phyloP scores from a whole-genome alignment of 352 stramenopile genomes.

The Paralagenidium karlingii region DNA sequence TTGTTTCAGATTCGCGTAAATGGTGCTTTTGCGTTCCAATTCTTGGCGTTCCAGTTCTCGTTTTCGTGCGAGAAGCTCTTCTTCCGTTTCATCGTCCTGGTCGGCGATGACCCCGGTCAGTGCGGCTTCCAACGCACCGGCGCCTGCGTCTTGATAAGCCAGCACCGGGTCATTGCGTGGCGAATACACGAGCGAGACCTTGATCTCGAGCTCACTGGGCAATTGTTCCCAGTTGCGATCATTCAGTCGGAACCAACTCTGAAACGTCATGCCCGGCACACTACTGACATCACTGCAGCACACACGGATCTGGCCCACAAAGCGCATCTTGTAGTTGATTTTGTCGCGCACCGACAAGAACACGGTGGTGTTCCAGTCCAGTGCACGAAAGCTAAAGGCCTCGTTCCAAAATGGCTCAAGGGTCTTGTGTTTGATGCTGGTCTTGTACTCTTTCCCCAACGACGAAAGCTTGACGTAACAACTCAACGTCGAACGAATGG shows the following conservation, averaged over 20 bases:
- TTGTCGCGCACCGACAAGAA: conserved; percentile 57
- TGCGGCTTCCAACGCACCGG: conserved; percentile 7
- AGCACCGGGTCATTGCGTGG: conserved; percentile 48
- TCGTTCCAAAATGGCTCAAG: conserved; percentile 64
- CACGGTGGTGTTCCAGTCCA: conserved; percentile 50
- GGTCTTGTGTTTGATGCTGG: conserved; percentile 44
- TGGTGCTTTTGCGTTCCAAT: conserved; percentile 21
- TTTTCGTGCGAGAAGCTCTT: conserved; percentile 22
- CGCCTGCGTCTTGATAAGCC: neutral
- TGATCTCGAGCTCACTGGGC: conserved; percentile 35
- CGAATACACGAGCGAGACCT: conserved; percentile 51
- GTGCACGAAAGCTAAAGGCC: conserved; percentile 54
- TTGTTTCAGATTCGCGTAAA: conserved; percentile 42
- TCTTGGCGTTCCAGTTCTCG: conserved; percentile 39
- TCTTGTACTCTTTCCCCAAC: conserved; percentile 51
- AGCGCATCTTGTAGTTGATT: conserved; percentile 59
- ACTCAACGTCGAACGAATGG: conserved; percentile 44
- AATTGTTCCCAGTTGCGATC: conserved; percentile 35
- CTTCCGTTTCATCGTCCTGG: conserved; percentile 72
- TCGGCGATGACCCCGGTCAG: conserved; percentile 22
- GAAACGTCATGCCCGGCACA: conserved; percentile 37
- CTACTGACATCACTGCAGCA: conserved; percentile 35
- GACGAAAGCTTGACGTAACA: conserved; percentile 67
- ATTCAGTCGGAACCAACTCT: conserved; percentile 40
- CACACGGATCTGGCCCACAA: conserved; percentile 47